Conservation (phyloP, 192 early-diverging fungal genomes). For the Thamnidium elegans region DNA sequence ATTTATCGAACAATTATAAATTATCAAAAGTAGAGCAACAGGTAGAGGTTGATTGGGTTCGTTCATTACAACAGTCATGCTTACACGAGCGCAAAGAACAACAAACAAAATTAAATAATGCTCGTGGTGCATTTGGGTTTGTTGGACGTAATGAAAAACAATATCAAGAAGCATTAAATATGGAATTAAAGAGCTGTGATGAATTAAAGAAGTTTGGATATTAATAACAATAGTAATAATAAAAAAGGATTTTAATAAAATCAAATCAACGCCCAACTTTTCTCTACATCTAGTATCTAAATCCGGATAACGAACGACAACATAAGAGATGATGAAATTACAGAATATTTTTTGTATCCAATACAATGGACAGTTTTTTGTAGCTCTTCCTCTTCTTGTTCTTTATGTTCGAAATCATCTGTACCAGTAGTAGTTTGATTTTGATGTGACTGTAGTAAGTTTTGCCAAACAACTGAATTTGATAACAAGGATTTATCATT, state of each 20-base stretch:
- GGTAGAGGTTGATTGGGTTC: constrained; percentile 69
- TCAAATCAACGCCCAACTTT: constrained; percentile 51
- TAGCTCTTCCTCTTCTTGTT: not conserved
- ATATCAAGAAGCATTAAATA: constrained; percentile 63
- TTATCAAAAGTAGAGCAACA: constrained; percentile 66
- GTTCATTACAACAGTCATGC: constrained; percentile 63
- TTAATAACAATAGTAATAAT: constrained; percentile 17
- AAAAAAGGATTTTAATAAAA: not conserved
- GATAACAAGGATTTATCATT: not conserved
- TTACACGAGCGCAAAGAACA: constrained; percentile 60
- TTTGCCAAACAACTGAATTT: constrained; percentile 1
- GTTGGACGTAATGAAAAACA: constrained; percentile 58
- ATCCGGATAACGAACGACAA: constrained; percentile 11
- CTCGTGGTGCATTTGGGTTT: constrained; percentile 61
- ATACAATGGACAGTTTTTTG: constrained; percentile 2
- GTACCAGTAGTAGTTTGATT: not conserved
- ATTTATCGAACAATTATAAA: constrained; percentile 42
- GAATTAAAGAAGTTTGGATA: constrained; percentile 53
- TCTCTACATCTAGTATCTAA: constrained; percentile 1
- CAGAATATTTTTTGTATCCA: constrained; percentile 16
- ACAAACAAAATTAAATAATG: constrained; percentile 51
- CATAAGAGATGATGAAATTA: constrained; percentile 12
- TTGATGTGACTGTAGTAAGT: not conserved
- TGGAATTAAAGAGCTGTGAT: constrained; percentile 69
- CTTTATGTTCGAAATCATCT: not conserved